These are phyloP conservation scores for Umbelopsis sp. DNA, from an alignment of 371 early-diverging fungal genomes.

Conservation along the genomic window DNA sequence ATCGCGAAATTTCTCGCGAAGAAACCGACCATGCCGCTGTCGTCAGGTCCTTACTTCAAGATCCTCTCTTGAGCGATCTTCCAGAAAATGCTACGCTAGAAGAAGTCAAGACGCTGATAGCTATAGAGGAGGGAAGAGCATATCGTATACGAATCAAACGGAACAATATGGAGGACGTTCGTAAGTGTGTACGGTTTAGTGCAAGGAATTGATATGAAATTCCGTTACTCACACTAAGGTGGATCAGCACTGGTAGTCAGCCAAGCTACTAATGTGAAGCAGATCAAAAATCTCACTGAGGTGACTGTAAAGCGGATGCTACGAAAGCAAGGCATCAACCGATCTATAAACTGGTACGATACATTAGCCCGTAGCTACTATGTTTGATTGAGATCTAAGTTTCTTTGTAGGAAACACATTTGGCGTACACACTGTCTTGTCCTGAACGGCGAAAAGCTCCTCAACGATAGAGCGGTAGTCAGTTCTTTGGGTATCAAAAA, in stretches of 20 bases:
- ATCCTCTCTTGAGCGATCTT: conserved; percentile 34
- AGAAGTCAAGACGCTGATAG: conserved; percentile 39
- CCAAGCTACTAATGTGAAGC: conserved; percentile 37
- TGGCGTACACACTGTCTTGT: conserved; percentile 43
- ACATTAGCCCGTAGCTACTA: not conserved
- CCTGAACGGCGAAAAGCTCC: conserved; percentile 25
- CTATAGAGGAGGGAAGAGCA: conserved; percentile 44
- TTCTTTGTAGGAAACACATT: conserved; percentile 39
- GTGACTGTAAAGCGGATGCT: conserved; percentile 24
- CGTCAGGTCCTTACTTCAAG: conserved; percentile 27
- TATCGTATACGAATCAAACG: conserved; percentile 40
- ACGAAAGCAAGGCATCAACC: conserved; percentile 13
- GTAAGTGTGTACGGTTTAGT: conserved; percentile 24
- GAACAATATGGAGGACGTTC: conserved; percentile 28
- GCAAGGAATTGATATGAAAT: not conserved
- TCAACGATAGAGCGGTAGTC: conserved; percentile 35
- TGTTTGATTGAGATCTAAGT: not conserved
- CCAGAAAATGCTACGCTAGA: conserved; percentile 23
- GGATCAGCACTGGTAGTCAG: conserved; percentile 35
- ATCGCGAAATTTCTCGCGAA: not conserved
- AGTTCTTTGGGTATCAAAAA: conserved; percentile 45
- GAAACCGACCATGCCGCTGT: conserved; percentile 17
- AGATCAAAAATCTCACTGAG: conserved; percentile 38
- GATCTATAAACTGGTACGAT: conserved; percentile 35
- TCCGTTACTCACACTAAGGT: not conserved